phyloP scores from a whole-genome alignment of 1,284 basidiomycete species.

The Amylostereum chailletii region DNA sequence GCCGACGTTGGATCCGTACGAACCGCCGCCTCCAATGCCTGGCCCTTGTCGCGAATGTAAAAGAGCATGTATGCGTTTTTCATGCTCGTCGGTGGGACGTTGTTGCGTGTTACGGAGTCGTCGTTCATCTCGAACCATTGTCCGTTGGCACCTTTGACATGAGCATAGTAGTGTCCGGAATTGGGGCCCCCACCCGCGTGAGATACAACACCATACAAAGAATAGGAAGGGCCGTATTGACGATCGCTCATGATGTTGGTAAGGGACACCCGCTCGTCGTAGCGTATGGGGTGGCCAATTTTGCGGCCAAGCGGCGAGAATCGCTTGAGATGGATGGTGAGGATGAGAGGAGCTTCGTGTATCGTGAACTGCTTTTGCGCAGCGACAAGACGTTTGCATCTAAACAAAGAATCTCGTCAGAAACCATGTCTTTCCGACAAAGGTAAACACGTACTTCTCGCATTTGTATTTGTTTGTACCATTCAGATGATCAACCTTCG shows the following conservation, averaged over 20 bases:
- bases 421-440: slow-evolving; percentile 2
- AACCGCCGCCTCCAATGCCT: slow-evolving; percentile 57
- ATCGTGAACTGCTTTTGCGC: slow-evolving; percentile 88
- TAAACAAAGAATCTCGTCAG: slow-evolving; percentile 22
- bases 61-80: slow-evolving; percentile 92
- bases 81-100: slow-evolving; percentile 43
- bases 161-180: slow-evolving; percentile 93
- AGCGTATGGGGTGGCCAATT: slow-evolving; percentile 70
- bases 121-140: slow-evolving; percentile 95
- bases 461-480: slow-evolving; percentile 98
- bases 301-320: slow-evolving; percentile 90
- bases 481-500: slow-evolving; percentile 74
- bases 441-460: slow-evolving; percentile 69
- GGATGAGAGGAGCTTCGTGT: slow-evolving; percentile 80
- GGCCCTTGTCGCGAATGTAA: slow-evolving; percentile 77
- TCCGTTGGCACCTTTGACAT: slow-evolving; percentile 66
- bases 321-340: slow-evolving; percentile 95
- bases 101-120: slow-evolving; percentile 52
- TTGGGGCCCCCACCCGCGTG: slow-evolving; percentile 91
- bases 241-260: slow-evolving; percentile 80
- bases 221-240: slow-evolving; percentile 72
- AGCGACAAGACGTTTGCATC: slow-evolving; percentile 82
- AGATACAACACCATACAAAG: slow-evolving; percentile 86
- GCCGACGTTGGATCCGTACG: slow-evolving; percentile 12
- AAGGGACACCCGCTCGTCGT: slow-evolving; percentile 74